These are phyloP conservation scores for Mariannaea elegans DNA, from an alignment of 2,329 filamentous ascomycete genomes.

Conservation along the genomic window DNA sequence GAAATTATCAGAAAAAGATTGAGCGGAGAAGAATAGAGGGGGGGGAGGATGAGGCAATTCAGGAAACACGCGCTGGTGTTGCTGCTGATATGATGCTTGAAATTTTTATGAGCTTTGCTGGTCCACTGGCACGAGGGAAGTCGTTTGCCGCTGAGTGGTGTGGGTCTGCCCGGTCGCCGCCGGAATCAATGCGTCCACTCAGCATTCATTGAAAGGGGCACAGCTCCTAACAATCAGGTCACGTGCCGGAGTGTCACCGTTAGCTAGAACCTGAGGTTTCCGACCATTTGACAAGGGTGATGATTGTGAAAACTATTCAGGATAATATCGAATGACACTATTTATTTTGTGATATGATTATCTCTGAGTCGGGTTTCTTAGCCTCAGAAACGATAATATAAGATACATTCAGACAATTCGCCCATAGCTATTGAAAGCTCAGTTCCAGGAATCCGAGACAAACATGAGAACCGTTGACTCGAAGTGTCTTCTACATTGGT, in stretches of 20 bases:
- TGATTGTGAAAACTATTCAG: no score
- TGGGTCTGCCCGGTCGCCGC: constrained; percentile 29
- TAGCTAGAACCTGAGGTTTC: background rate
- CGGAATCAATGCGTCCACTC: constrained; percentile 30
- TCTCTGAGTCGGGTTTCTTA: no score
- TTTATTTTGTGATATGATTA: no score
- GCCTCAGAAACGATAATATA: no score
- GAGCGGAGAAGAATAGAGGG: constrained; percentile 25
- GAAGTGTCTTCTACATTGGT: background rate
- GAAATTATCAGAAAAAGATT: constrained; percentile 38
- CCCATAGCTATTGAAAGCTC: no score
- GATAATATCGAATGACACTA: no score
- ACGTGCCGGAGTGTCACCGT: constrained; percentile 30
- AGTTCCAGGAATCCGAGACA: no score
- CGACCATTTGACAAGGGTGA: no score
- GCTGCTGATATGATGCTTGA: constrained; percentile 41
- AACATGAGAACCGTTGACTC: background rate
- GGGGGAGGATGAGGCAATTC: constrained; percentile 28
- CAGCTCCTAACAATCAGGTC: constrained; percentile 27
- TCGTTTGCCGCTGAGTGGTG: constrained; percentile 24
- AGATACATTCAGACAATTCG: no score
- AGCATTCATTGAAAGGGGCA: constrained; percentile 13
- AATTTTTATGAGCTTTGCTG: constrained; percentile 49
- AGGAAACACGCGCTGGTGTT: constrained; percentile 36
- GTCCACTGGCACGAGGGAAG: constrained; percentile 26